Percentiles rank a stretch among this genome's conserved stretches.
Conservation (phyloP, 768 basidiomycete genomes). For the Cyclocybe cylindracea region DNA sequence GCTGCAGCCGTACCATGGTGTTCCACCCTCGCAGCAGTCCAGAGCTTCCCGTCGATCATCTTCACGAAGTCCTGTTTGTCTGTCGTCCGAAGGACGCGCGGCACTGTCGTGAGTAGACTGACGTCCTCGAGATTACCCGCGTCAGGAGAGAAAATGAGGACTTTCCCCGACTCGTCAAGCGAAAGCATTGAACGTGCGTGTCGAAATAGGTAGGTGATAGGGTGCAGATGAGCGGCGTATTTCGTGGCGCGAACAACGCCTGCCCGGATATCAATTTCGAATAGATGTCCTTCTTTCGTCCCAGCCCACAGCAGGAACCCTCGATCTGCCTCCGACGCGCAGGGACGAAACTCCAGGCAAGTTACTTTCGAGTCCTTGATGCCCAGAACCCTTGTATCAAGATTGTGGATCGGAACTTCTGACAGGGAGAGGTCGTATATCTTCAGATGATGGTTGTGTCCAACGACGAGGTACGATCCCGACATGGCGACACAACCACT, state of each 20-base stretch:
- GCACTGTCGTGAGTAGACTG: constrained; percentile 45
- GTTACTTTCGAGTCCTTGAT: constrained; percentile 72
- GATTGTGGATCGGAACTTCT: constrained; percentile 42
- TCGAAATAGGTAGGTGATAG: constrained; percentile 77
- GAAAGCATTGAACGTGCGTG: constrained; percentile 71
- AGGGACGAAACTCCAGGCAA: constrained; percentile 75
- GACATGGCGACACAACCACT: constrained; percentile 55
- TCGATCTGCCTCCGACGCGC: constrained; percentile 41
- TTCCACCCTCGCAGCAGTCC: constrained; percentile 72
- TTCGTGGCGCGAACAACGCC: constrained; percentile 60
- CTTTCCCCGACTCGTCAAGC: constrained; percentile 85
- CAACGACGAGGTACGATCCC: constrained; percentile 60
- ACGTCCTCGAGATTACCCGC: constrained; percentile 41
- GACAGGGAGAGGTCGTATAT: constrained; percentile 58
- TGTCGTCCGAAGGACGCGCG: constrained; percentile 65
- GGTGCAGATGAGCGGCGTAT: constrained; percentile 60
- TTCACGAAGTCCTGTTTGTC: constrained; percentile 84
- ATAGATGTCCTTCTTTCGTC: constrained; percentile 85
- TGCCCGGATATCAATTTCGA: constrained; percentile 76
- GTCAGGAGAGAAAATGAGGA: constrained; percentile 67
- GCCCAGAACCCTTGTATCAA: constrained; percentile 66
- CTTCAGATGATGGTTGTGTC: constrained; percentile 56
- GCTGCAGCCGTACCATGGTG: constrained; percentile 37
- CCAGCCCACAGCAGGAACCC: constrained; percentile 82
- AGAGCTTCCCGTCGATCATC: constrained; percentile 74